Percentiles rank a stretch among this genome's conserved stretches.
phyloP scores from a whole-genome alignment of 176 grass and related monocot species.

The Aegilops tauschii region DNA sequence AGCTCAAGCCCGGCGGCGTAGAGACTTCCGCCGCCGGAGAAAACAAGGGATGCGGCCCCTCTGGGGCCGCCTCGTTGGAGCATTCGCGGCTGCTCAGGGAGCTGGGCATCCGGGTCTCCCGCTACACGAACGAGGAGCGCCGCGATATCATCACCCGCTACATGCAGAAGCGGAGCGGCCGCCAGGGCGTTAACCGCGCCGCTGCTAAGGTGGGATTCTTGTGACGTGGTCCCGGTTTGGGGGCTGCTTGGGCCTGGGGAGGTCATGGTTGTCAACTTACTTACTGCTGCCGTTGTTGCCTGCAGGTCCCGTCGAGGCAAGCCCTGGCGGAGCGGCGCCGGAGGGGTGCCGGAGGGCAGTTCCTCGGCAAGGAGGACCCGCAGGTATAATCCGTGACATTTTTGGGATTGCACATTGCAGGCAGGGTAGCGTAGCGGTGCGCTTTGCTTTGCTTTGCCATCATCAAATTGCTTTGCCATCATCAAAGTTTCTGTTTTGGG shows the following conservation, averaged over 20 bases:
- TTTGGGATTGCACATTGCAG: conserved; percentile 7
- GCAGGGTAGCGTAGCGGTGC: not conserved
- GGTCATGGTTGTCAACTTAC: not conserved
- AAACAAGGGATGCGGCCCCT: not conserved
- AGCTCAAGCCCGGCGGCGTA: conserved; percentile 10
- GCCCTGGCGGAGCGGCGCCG: conserved; percentile 81
- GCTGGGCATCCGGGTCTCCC: conserved; percentile 75
- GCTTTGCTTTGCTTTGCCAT: not conserved
- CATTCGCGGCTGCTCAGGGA: conserved; percentile 74
- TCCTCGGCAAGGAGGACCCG: conserved; percentile 76
- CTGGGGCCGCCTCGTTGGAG: conserved; percentile 11
- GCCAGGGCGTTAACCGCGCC: conserved; percentile 60
- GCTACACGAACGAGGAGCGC: conserved; percentile 91
- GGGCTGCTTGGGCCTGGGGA: not conserved
- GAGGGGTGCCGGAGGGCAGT: conserved; percentile 75
- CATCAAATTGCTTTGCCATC: not conserved
- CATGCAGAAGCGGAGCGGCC: conserved; percentile 90
- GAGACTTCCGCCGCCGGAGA: not conserved
- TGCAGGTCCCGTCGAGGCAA: conserved; percentile 74
- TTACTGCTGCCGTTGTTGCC: conserved; percentile 12
- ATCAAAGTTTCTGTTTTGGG: not conserved
- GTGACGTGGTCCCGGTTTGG: not conserved
- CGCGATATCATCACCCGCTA: conserved; percentile 93
- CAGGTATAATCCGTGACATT: conserved; percentile 44
- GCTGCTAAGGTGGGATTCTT: conserved; percentile 58